Evolutionary conservation across 164 flowering plant species (phyloP), one percentile per base, ranked within the genome.

Genomic region (Protea cynaroides): DNA sequence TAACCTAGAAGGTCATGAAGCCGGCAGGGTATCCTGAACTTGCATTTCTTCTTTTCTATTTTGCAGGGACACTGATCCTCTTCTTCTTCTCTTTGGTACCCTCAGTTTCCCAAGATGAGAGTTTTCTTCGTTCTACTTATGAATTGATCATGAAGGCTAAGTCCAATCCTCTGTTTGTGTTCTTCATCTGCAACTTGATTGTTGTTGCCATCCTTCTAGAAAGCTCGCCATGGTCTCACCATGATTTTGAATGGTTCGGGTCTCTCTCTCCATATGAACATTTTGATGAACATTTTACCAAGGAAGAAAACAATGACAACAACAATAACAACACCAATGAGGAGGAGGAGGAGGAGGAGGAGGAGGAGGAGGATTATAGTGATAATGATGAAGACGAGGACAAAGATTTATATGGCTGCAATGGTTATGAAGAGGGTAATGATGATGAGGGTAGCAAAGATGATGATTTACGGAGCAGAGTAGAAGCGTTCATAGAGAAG

Each of bases 401-500:
- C 8, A 62, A 51, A 2, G 53, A 56, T 25, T 25, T 36, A 23
- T 54, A 50, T 10, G 56, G 52, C 15, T 59, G 25, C 15, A 46
- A 63, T 61, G 74, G 62, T 25, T 56, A 44, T 53, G 72, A 78
- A 50, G 68, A 61, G 4, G 63, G 65, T n/a, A n/a, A 29, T 29
- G 34, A 29, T 29, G 34, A 29, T 15, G 67, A 64, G 7, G 37
- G 55, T 17, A 1, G 14, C 21, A 57, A 64, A 3, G 70, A 58
- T 14, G 75, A 29, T 29, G 34, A 66, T 24, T 64, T 78, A 61
- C 22, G 56, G 22, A 68, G 21, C 13, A 78, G 79, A 61, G 59
- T 64, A 22, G 79, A 79, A 44, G 77, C 63, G 22, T 75, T 79
- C 67, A 79, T 75, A 50, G 68, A 65, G 8, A 75, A 71, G 72